Evolutionary conservation across 441 rosid species (phyloP).

Genomic region (Bruguiera hainesii): DNA sequence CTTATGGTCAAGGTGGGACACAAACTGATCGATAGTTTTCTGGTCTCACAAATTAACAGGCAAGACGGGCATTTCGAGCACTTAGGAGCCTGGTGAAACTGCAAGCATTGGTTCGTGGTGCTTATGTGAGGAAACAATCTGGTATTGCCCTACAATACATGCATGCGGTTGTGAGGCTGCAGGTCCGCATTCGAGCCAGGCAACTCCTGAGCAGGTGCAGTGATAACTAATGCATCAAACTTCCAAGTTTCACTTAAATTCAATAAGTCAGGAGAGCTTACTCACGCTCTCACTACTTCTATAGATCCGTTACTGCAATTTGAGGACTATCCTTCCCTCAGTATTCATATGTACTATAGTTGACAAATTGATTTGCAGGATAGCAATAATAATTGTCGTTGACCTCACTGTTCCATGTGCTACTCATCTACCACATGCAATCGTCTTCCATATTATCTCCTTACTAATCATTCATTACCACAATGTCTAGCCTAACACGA

Average conservation of each 20-base stretch:
- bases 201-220: constrained; percentile 47
- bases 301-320: background rate
- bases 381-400: too few species aligned
- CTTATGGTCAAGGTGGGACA: too few species aligned
- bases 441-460: too few species aligned
- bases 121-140: constrained; percentile 55
- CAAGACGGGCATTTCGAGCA: background rate
- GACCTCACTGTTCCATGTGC: too few species aligned
- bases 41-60: background rate
- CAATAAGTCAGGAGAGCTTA: background rate
- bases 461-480: too few species aligned
- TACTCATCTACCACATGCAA: too few species aligned
- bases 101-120: constrained; percentile 71
- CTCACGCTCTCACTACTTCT: background rate
- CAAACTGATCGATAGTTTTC: background rate
- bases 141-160: constrained; percentile 67
- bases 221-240: constrained; percentile 11
- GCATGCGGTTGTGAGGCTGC: constrained; percentile 71
- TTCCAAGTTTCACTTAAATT: background rate
- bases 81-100: constrained; percentile 62
- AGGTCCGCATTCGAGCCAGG: constrained; percentile 66
- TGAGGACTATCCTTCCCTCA: background rate
- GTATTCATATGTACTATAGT: background rate
- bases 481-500: too few species aligned
- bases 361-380: background rate